Percentiles rank a stretch among this genome's conserved stretches.
These are phyloP conservation scores for Rutidosis leptorrhynchoides DNA, from an alignment of 129 eudicot species.

Conservation along the genomic window DNA sequence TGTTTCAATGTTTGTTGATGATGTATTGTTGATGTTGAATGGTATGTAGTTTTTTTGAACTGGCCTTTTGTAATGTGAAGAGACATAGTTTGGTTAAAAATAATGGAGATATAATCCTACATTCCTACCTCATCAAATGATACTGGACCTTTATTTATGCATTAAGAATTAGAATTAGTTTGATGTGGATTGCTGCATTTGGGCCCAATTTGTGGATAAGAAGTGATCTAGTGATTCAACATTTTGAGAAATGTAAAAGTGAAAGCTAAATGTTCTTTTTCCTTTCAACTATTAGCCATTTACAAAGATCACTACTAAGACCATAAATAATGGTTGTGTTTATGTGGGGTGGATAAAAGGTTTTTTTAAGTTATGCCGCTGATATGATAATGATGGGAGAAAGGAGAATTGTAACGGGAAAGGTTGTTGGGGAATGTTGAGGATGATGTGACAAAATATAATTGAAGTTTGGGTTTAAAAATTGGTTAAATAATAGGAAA, in stretches of 20 bases:
- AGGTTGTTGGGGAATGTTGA: no score
- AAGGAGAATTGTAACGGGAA: no score
- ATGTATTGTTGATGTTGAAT: constrained; percentile 1
- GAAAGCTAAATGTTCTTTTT: neutral
- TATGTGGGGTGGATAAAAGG: no score
- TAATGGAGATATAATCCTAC: constrained; percentile 12
- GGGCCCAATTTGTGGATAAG: constrained; percentile 14
- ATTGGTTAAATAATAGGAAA: no score
- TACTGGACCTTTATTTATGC: neutral
- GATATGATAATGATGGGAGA: no score
- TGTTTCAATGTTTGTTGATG: constrained; percentile 4
- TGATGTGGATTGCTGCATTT: neutral
- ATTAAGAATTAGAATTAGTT: neutral
- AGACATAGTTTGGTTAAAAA: constrained; percentile 26
- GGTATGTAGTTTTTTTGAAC: constrained; percentile 2
- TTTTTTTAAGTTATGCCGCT: no score
- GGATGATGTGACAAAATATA: no score
- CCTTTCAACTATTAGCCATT: neutral
- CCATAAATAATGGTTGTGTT: no score
- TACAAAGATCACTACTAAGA: no score
- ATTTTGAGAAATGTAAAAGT: neutral
- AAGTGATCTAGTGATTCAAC: neutral
- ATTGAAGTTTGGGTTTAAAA: no score
- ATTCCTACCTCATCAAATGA: neutral
- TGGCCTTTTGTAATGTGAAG: constrained; percentile 27